phyloP scores from a whole-genome alignment of 768 basidiomycete species.

The Lactifluus echinatus region DNA sequence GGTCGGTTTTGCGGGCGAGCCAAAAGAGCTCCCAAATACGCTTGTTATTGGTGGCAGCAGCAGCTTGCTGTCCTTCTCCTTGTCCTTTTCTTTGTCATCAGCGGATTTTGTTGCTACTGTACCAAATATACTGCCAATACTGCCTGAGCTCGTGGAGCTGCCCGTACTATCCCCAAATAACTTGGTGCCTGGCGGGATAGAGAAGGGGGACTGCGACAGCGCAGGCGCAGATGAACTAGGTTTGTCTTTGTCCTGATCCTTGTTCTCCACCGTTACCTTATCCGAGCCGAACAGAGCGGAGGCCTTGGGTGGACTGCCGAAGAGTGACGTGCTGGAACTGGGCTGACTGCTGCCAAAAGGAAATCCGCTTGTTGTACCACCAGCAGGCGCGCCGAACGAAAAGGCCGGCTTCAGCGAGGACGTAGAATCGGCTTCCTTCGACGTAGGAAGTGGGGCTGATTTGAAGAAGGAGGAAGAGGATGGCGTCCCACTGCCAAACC shows the following conservation, averaged over 20 bases:
- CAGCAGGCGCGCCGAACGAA: conserved; percentile 2
- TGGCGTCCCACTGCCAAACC: neutral
- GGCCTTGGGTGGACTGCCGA: conserved; percentile 5
- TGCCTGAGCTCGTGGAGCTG: too few relatives aligned
- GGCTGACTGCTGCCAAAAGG: conserved; percentile 4
- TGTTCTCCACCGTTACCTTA: neutral
- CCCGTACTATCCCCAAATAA: neutral
- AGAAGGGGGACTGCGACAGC: neutral
- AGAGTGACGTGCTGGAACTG: neutral
- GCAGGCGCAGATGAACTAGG: neutral
- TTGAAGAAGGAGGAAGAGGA: conserved; percentile 2
- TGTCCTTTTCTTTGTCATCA: conserved; percentile 8
- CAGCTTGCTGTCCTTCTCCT: neutral
- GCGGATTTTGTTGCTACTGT: neutral
- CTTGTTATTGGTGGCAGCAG: neutral
- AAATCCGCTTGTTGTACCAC: neutral
- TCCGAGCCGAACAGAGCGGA: conserved; percentile 4
- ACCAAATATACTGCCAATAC: conserved; percentile 15
- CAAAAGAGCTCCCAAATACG: conserved; percentile 10
- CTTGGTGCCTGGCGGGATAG: neutral
- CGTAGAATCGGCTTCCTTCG: conserved; percentile 1
- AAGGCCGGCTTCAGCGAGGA: conserved; percentile 12
- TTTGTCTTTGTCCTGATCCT: conserved; percentile 3
- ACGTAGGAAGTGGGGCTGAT: neutral
- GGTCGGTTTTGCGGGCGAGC: neutral